phyloP scores from a whole-genome alignment of 441 rosid species.

The Arabidopsis lyrata region DNA sequence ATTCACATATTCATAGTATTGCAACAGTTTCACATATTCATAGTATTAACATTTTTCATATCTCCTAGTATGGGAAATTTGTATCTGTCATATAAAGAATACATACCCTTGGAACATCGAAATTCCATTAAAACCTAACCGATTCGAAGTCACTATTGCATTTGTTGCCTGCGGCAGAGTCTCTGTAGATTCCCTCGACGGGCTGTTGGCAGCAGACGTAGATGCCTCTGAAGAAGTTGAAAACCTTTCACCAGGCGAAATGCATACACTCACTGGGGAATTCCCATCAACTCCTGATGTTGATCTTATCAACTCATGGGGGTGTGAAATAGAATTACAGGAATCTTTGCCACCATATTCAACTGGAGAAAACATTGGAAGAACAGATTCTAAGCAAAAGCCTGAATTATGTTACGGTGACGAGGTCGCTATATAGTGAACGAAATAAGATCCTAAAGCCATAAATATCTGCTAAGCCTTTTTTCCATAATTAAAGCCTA shows the following conservation, averaged over 20 bases:
- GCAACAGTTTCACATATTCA: background rate
- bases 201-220: constrained; percentile 48
- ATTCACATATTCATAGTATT: constrained; percentile 15
- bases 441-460: background rate
- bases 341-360: constrained; percentile 61
- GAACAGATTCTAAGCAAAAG: constrained; percentile 17
- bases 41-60: constrained; percentile 27
- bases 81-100: constrained; percentile 30
- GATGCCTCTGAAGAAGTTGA: constrained; percentile 59
- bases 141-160: constrained; percentile 58
- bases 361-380: constrained; percentile 35
- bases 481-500: background rate
- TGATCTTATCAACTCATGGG: constrained; percentile 61
- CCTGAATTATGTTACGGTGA: background rate
- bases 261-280: constrained; percentile 46
- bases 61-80: constrained; percentile 31
- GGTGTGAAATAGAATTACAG: constrained; percentile 47
- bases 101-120: constrained; percentile 85
- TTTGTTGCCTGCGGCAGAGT: constrained; percentile 49
- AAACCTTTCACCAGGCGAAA: constrained; percentile 50
- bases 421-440: background rate
- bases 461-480: background rate
- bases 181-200: constrained; percentile 50
- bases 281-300: constrained; percentile 51
- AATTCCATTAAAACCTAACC: constrained; percentile 56